Base-by-base conservation (phyloP, 2,329 filamentous ascomycete species). In the Karstenula rhodostoma region DNA sequence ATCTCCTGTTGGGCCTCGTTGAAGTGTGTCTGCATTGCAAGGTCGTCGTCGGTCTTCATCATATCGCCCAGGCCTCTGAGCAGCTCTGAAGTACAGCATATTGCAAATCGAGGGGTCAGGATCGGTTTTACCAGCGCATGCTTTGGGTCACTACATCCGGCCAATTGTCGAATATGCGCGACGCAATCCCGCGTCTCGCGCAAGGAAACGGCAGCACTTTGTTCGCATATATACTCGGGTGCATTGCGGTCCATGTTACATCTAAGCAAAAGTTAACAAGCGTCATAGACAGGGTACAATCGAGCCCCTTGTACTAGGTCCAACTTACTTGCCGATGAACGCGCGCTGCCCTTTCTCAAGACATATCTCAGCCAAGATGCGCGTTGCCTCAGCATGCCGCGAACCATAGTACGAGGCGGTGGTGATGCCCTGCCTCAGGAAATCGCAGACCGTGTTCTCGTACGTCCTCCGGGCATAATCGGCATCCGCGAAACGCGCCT, bases 11-110 rank as follows among this genome's bases (percentile, higher is more conserved):
- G 78, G 0, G 87, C 86, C 69, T 90, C 88, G 72, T 89, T 86
- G 78, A 90, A 89, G 71, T 90, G 88, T 3, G 87, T 90, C 74
- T 90, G 88, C 33, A 91, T 84, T 0, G 85, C 80, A 22, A 90
- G 69, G 0, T 80, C 72, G 1, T 47, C 27, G 58, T 89, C 79
- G 10, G 78, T 65, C 3, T 67, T 65, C 0, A 84, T 84, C 25
- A 90, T 81, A 1, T 76, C 69, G 0, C 88, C 88, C 0, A 91
- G 77, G 0, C 86, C 86, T 0, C 67, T 58, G 2, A 91, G 80
- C 0, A 90, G 77, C 2, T 82, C 79, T 0, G 81, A 73, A 0
- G 83, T 83, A 69, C 88, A 90, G 7, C 84, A 85, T 51, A 89
- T 87, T 40, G 87, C 86, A 65, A 89, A 88, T 1, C 87, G 80